A percentile compares a stretch with the other conserved stretches of the same genome.
Conservation (phyloP, 768 basidiomycete species). For the Boletus eberwhitei region DNA sequence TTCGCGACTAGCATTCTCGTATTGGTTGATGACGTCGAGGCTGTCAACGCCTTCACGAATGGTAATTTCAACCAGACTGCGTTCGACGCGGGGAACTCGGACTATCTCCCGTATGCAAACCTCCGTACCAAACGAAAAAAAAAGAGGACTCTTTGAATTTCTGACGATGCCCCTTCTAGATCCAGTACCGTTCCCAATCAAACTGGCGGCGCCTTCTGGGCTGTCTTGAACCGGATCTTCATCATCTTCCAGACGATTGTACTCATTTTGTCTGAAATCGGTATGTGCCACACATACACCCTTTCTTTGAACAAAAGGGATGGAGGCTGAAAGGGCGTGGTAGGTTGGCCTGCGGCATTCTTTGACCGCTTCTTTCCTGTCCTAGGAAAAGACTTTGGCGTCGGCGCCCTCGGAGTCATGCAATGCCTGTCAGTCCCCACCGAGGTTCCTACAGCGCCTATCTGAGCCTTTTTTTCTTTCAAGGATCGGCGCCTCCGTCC, state of each 20-base stretch:
- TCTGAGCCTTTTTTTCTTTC: not conserved
- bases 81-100: slow-evolving; percentile 52
- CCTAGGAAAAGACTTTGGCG: slow-evolving; percentile 80
- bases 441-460: not conserved
- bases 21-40: slow-evolving; percentile 72
- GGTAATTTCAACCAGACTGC: slow-evolving; percentile 37
- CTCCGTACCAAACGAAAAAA: not conserved
- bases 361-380: slow-evolving; percentile 91
- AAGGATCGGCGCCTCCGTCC: slow-evolving; percentile 65
- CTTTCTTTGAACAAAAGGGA: not conserved
- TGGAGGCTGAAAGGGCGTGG: not conserved
- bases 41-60: slow-evolving; percentile 60
- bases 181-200: slow-evolving; percentile 92
- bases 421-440: slow-evolving; percentile 64
- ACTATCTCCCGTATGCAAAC: slow-evolving; percentile 74
- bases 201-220: slow-evolving; percentile 90
- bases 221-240: slow-evolving; percentile 79
- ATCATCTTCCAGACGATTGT: slow-evolving; percentile 79
- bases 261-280: slow-evolving; percentile 47
- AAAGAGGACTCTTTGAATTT: not conserved
- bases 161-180: slow-evolving; percentile 24
- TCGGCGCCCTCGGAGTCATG: slow-evolving; percentile 85
- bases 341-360: slow-evolving; percentile 69
- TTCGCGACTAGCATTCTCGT: slow-evolving; percentile 73
- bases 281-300: slow-evolving; percentile 31